phyloP scores from a whole-genome alignment of 129 eudicot species.

The Tanacetum coccineum region DNA sequence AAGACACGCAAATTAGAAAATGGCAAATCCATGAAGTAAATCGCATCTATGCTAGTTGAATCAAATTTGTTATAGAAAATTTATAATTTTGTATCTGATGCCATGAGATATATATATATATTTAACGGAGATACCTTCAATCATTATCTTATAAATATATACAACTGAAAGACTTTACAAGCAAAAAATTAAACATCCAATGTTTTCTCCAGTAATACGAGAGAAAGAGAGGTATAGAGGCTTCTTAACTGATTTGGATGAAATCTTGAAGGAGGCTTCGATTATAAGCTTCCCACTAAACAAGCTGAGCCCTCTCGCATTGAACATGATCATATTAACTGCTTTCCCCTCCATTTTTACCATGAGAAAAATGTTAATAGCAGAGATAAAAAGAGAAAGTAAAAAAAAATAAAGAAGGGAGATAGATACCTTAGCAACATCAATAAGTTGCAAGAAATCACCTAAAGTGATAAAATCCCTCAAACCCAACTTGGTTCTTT shows the following conservation, averaged over 20 bases:
- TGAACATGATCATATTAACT: conserved; percentile 80
- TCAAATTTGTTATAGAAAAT: not conserved
- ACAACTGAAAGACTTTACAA: too few relatives aligned
- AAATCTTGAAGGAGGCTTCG: conserved; percentile 73
- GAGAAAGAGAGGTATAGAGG: not conserved
- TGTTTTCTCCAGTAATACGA: not conserved
- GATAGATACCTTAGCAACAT: conserved; percentile 80
- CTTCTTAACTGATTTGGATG: conserved; percentile 77
- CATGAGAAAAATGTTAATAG: conserved; percentile 35
- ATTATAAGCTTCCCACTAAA: conserved; percentile 74
- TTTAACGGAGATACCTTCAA: too few relatives aligned
- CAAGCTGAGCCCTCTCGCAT: conserved; percentile 74
- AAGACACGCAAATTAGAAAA: not conserved
- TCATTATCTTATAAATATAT: too few relatives aligned
- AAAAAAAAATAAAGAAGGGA: too few relatives aligned
- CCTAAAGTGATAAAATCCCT: conserved; percentile 83
- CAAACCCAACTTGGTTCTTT: conserved; percentile 85
- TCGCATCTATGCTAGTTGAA: not conserved
- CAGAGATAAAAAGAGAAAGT: too few relatives aligned
- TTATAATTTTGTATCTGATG: not conserved
- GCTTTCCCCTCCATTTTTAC: conserved; percentile 91
- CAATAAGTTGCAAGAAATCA: conserved; percentile 70
- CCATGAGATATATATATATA: too few relatives aligned
- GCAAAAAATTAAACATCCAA: too few relatives aligned
- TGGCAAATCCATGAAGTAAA: not conserved